phyloP scores from a whole-genome alignment of 306 rosid species.

The Ceratonia siliqua region DNA sequence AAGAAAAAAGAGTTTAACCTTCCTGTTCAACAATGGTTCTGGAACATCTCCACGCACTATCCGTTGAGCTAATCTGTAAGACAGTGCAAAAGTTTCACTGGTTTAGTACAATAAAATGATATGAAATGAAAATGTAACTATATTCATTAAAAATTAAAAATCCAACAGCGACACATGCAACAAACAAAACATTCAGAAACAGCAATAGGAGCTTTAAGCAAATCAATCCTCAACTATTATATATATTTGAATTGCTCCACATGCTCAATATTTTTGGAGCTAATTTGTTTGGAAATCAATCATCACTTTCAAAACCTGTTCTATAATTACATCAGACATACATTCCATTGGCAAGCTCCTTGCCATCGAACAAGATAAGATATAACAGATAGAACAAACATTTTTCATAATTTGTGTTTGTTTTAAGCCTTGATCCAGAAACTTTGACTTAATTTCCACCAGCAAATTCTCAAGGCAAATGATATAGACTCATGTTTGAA shows the following conservation, averaged over 20 bases:
- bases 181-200: neutral
- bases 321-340: neutral
- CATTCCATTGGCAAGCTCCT: conserved; percentile 16
- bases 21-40: conserved; percentile 85
- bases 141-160: neutral
- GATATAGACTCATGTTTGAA: neutral
- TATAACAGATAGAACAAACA: neutral
- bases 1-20: conserved; percentile 49
- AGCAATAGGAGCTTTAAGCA: neutral
- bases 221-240: conserved; percentile 1
- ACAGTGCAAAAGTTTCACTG: neutral
- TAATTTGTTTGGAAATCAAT: neutral
- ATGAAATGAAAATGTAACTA: neutral
- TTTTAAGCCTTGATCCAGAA: conserved; percentile 8
- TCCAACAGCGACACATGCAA: neutral
- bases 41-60: conserved; percentile 98
- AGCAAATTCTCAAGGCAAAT: conserved; percentile 7
- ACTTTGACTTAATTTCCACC: conserved; percentile 26
- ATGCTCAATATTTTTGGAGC: conserved; percentile 11
- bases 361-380: neutral
- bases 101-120: conserved; percentile 10
- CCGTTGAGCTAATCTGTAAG: conserved; percentile 91
- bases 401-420: neutral
- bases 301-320: conserved; percentile 5
- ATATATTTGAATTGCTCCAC: conserved; percentile 14